Evolutionary conservation across 2,329 filamentous ascomycete species (phyloP), one percentile per base, ranked within the genome.

Genomic region (Westerdykella aurantiaca): DNA sequence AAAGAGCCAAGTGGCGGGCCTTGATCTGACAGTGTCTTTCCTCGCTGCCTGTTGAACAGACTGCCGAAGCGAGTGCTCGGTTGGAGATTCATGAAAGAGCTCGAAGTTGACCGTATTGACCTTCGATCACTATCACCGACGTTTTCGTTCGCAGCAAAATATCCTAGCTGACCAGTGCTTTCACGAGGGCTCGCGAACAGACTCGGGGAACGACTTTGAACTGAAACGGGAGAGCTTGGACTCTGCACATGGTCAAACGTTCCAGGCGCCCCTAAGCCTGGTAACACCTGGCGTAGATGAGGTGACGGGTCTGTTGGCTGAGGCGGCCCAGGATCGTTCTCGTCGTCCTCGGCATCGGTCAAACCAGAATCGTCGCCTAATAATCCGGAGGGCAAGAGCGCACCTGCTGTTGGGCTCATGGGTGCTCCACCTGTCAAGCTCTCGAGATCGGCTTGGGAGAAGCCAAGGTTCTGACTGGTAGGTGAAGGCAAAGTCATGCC

Each of bases 361-460:
- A 60, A 70, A 13, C 83, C 81, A 33, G 82, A 75, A 38, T 86
- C 83, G 41, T 84, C 81, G 5, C 76, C 76, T 39, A 81, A 74
- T 4, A 85, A 70, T 46, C 79, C 80, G 1, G 86, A 85, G 0
- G 87, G 87, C 13, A 94, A 69, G 3, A 91, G 72, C 13, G 83
- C 78, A 22, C 85, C 82, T 2, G 86, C 87, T 4, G 85, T 85
- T 1, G 87, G 87, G 55, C 85, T 90, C 62, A 91, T 78, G 1
- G 85, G 85, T 2, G 84, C 86, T 22, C 79, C 81, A 14, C 75
- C 77, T 3, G 76, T 81, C 31, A 85, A 63, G 14, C 74, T 74
- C 45, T 79, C 79, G 4, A 83, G 68, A 14, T 85, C 82, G 1
- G 80, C 76, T 25, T 86, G 83, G 5, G 79, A 80, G 43, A 82